Evolutionary conservation across 345 rosid species (phyloP).

Genomic region (Xanthoceras sorbifolium): DNA sequence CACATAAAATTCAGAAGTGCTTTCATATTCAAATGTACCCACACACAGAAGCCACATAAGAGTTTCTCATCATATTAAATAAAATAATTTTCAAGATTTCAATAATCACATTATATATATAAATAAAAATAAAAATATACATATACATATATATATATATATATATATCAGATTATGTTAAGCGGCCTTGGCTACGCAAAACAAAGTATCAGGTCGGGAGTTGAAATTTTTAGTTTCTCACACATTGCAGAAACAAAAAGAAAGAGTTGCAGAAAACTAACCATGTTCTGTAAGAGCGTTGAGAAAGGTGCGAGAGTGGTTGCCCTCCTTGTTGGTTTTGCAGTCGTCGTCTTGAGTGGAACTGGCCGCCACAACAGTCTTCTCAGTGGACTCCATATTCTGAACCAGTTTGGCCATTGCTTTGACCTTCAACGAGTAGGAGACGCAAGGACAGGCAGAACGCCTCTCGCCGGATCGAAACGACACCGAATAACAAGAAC

Average conservation of each 20-base stretch:
- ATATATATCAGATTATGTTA: no score
- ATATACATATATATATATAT: no score
- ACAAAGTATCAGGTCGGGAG: not conserved
- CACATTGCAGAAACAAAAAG: constrained; percentile 11
- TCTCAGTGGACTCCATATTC: constrained; percentile 48
- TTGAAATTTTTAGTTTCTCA: not conserved
- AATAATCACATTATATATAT: not conserved
- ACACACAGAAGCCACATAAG: not conserved
- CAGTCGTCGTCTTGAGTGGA: constrained; percentile 3
- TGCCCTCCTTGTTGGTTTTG: constrained; percentile 26
- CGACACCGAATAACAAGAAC: constrained; percentile 20
- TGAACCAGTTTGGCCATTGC: constrained; percentile 72
- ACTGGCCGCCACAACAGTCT: constrained; percentile 15
- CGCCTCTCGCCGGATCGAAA: constrained; percentile 37
- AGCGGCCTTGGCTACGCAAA: not conserved
- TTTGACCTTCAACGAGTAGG: constrained; percentile 34
- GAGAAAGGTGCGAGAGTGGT: constrained; percentile 66
- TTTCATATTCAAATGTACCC: not conserved
- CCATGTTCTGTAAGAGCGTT: constrained; percentile 79
- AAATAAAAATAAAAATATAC: not conserved
- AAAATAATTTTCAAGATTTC: not conserved
- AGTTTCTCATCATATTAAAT: not conserved
- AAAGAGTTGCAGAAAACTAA: constrained; percentile 18
- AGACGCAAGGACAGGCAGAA: constrained; percentile 31
- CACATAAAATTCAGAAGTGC: not conserved